Base-by-base conservation (phyloP, 1,284 basidiomycete genomes). In the Jaminaea rosea region DNA sequence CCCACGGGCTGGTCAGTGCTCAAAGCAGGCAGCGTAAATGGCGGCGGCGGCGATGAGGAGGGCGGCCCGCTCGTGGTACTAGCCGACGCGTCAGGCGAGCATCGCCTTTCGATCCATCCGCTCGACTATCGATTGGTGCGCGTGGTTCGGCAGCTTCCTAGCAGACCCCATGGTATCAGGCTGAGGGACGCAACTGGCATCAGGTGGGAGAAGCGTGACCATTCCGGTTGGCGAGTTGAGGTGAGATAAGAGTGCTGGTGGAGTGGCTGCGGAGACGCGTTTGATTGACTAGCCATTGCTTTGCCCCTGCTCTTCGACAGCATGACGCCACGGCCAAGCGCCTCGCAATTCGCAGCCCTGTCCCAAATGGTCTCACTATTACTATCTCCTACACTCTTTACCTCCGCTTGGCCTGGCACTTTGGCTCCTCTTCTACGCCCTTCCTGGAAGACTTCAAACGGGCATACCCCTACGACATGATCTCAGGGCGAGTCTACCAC, bases 391-490 rank as follows among this genome's bases (percentile, higher is more conserved):
- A 31, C 29, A 8, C 29, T 8, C 29, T 15, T 8, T 31, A 31
- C 15, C 8, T 31, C 9, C 15, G 29, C 15, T 15, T 31, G 29
- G 8, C 29, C 29, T 31, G 29, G 29, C 29, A 31, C 9, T 31
- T 8, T 8, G 29, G 9, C 15, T 8, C 8, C 9, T 31, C 29
- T 26, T 3, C 2, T 11, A 27, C 15, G 29, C 41, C 39, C 15
- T 52, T 60, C 23, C 44, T 57, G 19, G 26, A 21, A 13, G 58
- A 60, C 28, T 61, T 44, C n/a, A 58, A 59, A 19, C 23, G 48
- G 8, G 50, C 58, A n/a, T 60, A 60, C 36, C 23, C 44, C 1
- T 60, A 48, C 47, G 58, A 60, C 45, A 44, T 27, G 2, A n/a
- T n/a, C 4, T 47, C 58, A 4, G 48, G 53, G 3, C 49, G 42